Conservation (phyloP, 2,329 filamentous ascomycete species). For the Colletotrichum sp. region DNA sequence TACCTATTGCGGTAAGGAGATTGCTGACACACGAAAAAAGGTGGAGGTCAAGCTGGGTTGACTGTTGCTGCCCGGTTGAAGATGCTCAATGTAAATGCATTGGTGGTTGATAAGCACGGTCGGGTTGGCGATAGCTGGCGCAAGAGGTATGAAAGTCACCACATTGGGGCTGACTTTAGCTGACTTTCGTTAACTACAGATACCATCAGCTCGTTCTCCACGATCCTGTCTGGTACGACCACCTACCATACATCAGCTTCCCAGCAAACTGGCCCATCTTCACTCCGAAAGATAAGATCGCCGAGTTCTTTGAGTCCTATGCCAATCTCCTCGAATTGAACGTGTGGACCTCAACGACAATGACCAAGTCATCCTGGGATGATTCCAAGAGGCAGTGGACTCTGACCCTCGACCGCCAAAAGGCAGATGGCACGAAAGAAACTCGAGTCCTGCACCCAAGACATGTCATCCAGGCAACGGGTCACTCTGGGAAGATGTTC, state of each 20-base stretch:
- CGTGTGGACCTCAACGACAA: conserved; percentile 60
- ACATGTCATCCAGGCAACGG: conserved; percentile 72
- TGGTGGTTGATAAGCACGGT: conserved; percentile 57
- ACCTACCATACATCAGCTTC: conserved; percentile 66
- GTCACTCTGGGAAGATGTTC: conserved; percentile 70
- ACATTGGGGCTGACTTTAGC: fast-evolving
- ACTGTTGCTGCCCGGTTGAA: conserved; percentile 58
- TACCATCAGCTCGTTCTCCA: conserved; percentile 65
- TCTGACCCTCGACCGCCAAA: conserved; percentile 53
- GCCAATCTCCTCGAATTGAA: conserved; percentile 67
- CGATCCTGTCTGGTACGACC: conserved; percentile 64
- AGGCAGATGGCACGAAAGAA: conserved; percentile 48
- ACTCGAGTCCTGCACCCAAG: conserved; percentile 63
- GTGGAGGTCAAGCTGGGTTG: conserved; percentile 58
- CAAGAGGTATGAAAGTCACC: conserved; percentile 27
- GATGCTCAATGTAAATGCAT: conserved; percentile 55
- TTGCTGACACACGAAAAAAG: background rate
- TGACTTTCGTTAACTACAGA: conserved; percentile 25
- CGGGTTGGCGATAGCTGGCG: conserved; percentile 66
- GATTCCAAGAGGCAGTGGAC: conserved; percentile 58
- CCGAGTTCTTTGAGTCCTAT: conserved; percentile 68
- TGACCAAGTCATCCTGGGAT: conserved; percentile 52
- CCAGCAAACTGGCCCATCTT: conserved; percentile 68
- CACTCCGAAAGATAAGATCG: conserved; percentile 72
- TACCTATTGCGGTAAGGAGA: background rate